Evolutionary conservation across 208 protist genomes (phyloP).

Genomic region (Wallacemonas sp.): DNA sequence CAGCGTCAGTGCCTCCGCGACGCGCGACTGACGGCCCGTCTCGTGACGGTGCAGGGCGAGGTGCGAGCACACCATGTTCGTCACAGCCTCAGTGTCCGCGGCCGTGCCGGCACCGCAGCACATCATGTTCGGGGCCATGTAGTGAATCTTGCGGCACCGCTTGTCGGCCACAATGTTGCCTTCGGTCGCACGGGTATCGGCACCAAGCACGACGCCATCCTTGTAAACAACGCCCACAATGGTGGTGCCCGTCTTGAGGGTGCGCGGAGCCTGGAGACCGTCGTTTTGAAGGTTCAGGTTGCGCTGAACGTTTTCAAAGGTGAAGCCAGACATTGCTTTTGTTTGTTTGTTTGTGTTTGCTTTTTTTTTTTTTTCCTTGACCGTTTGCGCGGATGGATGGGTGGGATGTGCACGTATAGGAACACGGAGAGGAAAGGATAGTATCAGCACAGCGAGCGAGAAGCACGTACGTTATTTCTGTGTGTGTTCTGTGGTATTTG

Average conservation of each 20-base stretch:
- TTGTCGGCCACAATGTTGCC: constrained; percentile 99
- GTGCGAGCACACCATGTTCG: constrained; percentile 94
- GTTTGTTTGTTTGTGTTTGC: constrained; percentile 23
- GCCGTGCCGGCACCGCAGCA: constrained; percentile 99
- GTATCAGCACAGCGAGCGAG: not conserved
- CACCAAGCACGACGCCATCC: constrained; percentile 99
- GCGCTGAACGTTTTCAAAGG: constrained; percentile 92
- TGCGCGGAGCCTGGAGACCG: constrained; percentile 69
- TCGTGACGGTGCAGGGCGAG: constrained; percentile 96
- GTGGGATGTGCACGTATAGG: too few relatives aligned
- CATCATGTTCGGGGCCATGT: constrained; percentile 99
- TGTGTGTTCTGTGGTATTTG: constrained; percentile 12
- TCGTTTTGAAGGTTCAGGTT: constrained; percentile 88
- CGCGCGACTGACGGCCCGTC: constrained; percentile 95
- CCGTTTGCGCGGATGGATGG: too few relatives aligned
- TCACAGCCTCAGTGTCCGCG: constrained; percentile 98
- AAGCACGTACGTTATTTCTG: not conserved
- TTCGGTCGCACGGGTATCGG: constrained; percentile 99
- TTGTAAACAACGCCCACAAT: constrained; percentile 99
- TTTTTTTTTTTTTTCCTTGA: too few relatives aligned
- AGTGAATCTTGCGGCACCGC: constrained; percentile 99
- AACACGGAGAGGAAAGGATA: constrained; percentile 6
- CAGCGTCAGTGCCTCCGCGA: constrained; percentile 96
- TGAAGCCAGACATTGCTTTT: constrained; percentile 85
- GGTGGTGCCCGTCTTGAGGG: constrained; percentile 99